A percentile compares a stretch with the other conserved stretches of the same genome.
Conservation (phyloP, 257 asterid genomes). For the Nicotiana benthamiana region DNA sequence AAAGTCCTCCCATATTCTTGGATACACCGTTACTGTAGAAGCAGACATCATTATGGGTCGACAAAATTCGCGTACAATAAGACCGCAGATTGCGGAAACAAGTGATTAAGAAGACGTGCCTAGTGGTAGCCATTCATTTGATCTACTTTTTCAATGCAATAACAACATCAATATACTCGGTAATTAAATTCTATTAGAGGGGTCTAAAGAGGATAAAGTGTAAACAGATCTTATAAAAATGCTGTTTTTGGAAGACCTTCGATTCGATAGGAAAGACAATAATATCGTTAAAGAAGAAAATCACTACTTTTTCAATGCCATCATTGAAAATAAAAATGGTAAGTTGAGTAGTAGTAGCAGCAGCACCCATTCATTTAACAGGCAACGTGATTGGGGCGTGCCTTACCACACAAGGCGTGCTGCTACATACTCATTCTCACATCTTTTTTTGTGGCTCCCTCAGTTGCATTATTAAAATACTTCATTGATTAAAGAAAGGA, state of each 20-base stretch:
- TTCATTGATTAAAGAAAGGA: no score
- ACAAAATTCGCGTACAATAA: background rate
- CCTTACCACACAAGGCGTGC: background rate
- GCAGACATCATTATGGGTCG: background rate
- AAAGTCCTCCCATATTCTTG: background rate
- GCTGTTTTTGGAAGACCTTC: no score
- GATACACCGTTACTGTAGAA: background rate
- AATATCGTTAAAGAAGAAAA: no score
- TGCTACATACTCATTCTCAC: background rate
- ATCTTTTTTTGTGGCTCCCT: background rate
- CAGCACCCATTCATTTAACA: background rate
- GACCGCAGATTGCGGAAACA: background rate
- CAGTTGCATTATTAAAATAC: no score
- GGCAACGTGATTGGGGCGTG: slow-evolving; percentile 3
- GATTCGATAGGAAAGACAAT: no score
- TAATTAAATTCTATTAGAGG: no score
- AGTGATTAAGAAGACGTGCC: background rate
- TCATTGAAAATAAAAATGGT: background rate
- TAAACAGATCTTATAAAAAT: no score
- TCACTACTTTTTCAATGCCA: background rate
- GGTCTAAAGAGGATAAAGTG: no score
- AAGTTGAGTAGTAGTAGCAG: background rate
- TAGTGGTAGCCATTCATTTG: background rate
- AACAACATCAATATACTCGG: no score
- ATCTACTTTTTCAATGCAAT: background rate